Conservation (phyloP, 345 rosid genomes). For the Eucalyptus lansdowneana region DNA sequence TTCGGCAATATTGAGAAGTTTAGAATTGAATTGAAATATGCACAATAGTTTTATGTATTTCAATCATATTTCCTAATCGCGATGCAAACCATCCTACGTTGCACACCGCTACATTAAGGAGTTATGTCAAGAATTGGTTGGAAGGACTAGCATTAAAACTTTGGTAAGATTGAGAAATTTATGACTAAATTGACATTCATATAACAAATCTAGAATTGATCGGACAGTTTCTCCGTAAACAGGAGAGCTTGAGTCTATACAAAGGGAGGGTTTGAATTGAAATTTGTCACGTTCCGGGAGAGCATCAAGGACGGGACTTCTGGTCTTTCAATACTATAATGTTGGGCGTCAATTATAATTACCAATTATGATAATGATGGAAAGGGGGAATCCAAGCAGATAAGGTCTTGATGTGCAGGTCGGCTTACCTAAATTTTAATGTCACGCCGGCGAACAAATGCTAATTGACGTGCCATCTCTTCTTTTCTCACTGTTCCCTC, state of each 20-base stretch:
- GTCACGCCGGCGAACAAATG: background rate
- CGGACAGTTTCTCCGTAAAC: background rate
- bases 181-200: accelerated
- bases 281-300: background rate
- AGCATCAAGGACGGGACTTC: background rate
- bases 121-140: background rate
- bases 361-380: background rate
- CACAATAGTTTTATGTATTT: accelerated
- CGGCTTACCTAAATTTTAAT: background rate
- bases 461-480: background rate
- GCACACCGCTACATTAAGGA: background rate
- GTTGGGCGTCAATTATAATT: background rate
- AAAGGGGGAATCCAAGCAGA: background rate
- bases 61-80: no score
- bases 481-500: background rate
- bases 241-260: background rate
- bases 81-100: background rate
- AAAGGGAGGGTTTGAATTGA: background rate
- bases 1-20: accelerated
- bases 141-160: accelerated
- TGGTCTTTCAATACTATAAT: background rate
- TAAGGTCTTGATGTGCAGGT: background rate
- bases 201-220: accelerated
- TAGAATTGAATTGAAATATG: no score
- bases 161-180: accelerated